Evolutionary conservation across 1,284 basidiomycete genomes (phyloP).

Genomic region (Phellopilus nigrolimitatus): DNA sequence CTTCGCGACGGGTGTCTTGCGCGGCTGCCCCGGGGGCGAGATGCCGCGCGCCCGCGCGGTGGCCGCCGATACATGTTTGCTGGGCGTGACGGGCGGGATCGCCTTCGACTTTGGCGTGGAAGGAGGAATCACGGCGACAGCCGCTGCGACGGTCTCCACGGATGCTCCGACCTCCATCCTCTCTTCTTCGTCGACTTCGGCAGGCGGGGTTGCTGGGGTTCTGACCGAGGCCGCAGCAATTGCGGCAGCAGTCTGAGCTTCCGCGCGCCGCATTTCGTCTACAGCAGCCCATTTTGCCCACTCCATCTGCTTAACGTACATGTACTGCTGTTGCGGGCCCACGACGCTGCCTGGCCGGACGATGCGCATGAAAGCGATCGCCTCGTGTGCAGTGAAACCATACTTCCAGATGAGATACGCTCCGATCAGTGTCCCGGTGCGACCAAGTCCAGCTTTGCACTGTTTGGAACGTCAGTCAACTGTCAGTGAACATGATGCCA

Average conservation of each 20-base stretch:
- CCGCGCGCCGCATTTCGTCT: slow-evolving; percentile 58
- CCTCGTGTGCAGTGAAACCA: slow-evolving; percentile 97
- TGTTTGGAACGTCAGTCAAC: slow-evolving; percentile 33
- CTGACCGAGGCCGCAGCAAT: slow-evolving; percentile 46
- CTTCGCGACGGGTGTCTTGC: slow-evolving; percentile 78
- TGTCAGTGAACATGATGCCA: slow-evolving; percentile 19
- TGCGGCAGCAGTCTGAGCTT: slow-evolving; percentile 39
- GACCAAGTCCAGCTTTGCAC: slow-evolving; percentile 92
- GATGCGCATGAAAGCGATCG: slow-evolving; percentile 97
- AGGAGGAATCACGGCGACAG: slow-evolving; percentile 31
- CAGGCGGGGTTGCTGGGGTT: slow-evolving; percentile 78
- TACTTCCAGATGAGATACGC: slow-evolving; percentile 99
- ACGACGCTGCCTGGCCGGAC: slow-evolving; percentile 95
- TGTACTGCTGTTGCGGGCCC: slow-evolving; percentile 90
- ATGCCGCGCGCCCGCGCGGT: slow-evolving; percentile 63
- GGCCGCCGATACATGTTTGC: slow-evolving; percentile 64
- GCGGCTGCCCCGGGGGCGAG: slow-evolving; percentile 74
- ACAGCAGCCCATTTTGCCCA: slow-evolving; percentile 91
- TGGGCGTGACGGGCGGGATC: slow-evolving; percentile 72
- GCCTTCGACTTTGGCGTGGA: slow-evolving; percentile 29
- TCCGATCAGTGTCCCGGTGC: slow-evolving; percentile 93
- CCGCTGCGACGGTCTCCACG: slow-evolving; percentile 26
- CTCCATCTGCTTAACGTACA: slow-evolving; percentile 93
- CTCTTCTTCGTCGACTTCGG: slow-evolving; percentile 55
- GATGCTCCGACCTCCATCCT: slow-evolving; percentile 41